Evolutionary conservation across 2,329 filamentous ascomycete genomes (phyloP), one percentile per base, ranked within the genome.

Genomic region (Coleophoma eucalyptorum): DNA sequence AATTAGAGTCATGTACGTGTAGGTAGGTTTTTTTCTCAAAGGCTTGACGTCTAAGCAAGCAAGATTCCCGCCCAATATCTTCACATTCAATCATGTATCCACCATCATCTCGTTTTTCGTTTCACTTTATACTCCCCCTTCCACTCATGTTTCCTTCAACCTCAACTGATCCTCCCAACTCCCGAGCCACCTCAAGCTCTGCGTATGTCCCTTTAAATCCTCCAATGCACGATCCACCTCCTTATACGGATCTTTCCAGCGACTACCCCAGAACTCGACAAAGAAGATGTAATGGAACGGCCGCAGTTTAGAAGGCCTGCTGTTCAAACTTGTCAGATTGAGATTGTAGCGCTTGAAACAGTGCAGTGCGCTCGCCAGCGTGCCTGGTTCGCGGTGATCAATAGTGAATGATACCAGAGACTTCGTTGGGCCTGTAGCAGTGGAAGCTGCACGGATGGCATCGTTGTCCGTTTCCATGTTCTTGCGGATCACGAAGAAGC

Each of bases 271-370:
- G 61, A 96, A 91, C 74, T 97, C 93, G 31, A 97, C 85, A 65
- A 97, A 92, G 72, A 97, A 97, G 35, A 97, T 81, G 71, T 97
- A 97, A 66, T 95, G 85, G 81, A 96, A 97, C 18, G 87, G 83
- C 58, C 75, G 72, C 37, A 79, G 74, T 50, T 88, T 79, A 61
- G 89, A 91, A 5, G 93, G 93, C 56, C 93, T 73, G 58, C 89
- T 91, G 66, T 91, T 92, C 68, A 97, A 96, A 67, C 87, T 93
- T 31, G 92, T 97, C 58, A 97, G 72, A 66, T 97, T 96, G 51
- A 97, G 76, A 5, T 79, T 78, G 58, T 81, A 78, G 7, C 73
- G 74, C 56, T 84, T 84, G 71, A 97, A 97, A 50, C 90, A 89
- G 46, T 85, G 79, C 52, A 97, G 74, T 31, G 86, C 88, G 59